phyloP scores from a whole-genome alignment of 768 basidiomycete species.

The Agrocybe praecox region DNA sequence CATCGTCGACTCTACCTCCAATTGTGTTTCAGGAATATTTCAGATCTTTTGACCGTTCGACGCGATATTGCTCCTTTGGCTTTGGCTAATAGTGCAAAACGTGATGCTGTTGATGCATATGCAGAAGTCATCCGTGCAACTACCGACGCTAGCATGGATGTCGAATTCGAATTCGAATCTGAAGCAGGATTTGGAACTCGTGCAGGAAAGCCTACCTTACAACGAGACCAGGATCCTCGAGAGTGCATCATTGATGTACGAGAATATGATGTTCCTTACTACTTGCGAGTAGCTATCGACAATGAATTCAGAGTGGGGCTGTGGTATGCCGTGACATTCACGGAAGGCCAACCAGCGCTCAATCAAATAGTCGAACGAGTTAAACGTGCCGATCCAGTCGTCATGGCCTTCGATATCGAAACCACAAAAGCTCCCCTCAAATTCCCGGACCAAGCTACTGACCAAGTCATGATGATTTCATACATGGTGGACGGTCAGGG shows the following conservation, averaged over 20 bases:
- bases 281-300: constrained; percentile 98
- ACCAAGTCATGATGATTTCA: constrained; percentile 99
- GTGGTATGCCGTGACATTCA: constrained; percentile 93
- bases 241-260: constrained; percentile 93
- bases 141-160: constrained; percentile 63
- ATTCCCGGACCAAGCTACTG: constrained; percentile 93
- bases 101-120: constrained; percentile 95
- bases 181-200: constrained; percentile 40
- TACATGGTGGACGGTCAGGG: constrained; percentile 99
- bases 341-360: constrained; percentile 78
- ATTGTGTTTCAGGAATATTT: constrained; percentile 90
- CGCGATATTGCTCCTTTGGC: constrained; percentile 91
- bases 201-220: constrained; percentile 24
- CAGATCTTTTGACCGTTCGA: constrained; percentile 85
- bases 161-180: constrained; percentile 66
- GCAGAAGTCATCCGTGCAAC: constrained; percentile 92
- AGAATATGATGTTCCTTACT: constrained; percentile 97
- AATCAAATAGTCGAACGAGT: constrained; percentile 78
- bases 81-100: constrained; percentile 86
- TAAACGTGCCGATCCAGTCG: constrained; percentile 98
- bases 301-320: constrained; percentile 95
- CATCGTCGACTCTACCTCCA: constrained; percentile 88
- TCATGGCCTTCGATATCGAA: constrained; percentile 99
- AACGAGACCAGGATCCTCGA: constrained; percentile 76
- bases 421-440: constrained; percentile 99